Percentiles rank a stretch among this genome's conserved stretches.
Conservation (phyloP, 495 filamentous ascomycete species). For the Aspergillus bridgeri region DNA sequence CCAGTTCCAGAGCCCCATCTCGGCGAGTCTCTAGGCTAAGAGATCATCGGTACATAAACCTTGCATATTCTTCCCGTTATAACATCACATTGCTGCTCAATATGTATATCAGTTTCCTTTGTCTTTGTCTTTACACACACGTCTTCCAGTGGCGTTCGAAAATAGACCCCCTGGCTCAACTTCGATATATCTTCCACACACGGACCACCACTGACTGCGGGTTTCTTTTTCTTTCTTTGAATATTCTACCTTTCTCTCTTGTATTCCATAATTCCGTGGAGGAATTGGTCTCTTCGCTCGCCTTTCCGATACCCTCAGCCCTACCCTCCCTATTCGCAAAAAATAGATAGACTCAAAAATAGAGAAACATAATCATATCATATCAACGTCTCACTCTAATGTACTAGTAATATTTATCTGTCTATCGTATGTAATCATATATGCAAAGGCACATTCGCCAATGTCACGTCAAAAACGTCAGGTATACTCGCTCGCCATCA, state of each 20-base stretch:
- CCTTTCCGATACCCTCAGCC: no score
- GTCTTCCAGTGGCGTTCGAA: not conserved
- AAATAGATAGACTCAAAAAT: not conserved
- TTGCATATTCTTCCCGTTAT: not conserved
- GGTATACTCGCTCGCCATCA: not conserved
- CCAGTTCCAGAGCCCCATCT: slow-evolving; percentile 27
- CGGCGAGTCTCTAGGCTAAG: slow-evolving; percentile 40
- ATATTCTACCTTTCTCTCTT: not conserved
- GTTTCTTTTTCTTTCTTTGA: not conserved
- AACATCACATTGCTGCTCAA: not conserved
- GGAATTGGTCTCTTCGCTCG: no score
- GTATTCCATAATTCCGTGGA: no score
- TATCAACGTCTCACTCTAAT: not conserved
- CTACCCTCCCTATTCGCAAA: not conserved
- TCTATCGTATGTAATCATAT: not conserved
- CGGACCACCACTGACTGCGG: not conserved
- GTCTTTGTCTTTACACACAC: not conserved
- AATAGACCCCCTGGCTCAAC: not conserved
- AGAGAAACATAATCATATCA: not conserved
- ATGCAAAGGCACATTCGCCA: not conserved
- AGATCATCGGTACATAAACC: not conserved
- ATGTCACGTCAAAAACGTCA: not conserved
- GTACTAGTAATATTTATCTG: not conserved
- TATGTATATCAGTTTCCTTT: not conserved
- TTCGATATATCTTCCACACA: not conserved